phyloP scores from a whole-genome alignment of 192 early-diverging fungal species.

The Nowakowskiella sp. region DNA sequence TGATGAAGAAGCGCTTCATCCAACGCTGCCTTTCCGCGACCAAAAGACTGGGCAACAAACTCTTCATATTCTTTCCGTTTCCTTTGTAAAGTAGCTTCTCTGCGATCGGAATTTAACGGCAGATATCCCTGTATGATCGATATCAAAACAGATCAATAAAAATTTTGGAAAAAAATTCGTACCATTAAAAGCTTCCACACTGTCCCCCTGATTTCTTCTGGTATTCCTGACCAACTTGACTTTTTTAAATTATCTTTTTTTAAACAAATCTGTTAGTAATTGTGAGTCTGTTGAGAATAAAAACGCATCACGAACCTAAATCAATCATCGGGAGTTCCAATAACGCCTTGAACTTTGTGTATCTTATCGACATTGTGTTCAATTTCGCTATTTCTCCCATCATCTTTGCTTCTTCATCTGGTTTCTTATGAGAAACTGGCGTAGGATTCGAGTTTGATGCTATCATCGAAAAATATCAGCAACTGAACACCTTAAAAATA shows the following conservation, averaged over 20 bases:
- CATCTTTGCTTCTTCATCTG: slow-evolving; percentile 35
- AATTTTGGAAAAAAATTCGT: not conserved
- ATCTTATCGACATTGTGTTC: slow-evolving; percentile 43
- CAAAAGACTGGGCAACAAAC: slow-evolving; percentile 72
- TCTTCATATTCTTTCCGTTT: slow-evolving; percentile 94
- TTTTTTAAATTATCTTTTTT: slow-evolving; percentile 56
- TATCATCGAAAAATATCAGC: too few species aligned
- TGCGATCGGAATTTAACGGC: slow-evolving; percentile 77
- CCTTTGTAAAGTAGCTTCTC: slow-evolving; percentile 70
- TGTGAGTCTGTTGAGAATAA: not conserved
- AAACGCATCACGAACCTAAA: slow-evolving; percentile 24
- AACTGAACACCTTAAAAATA: too few species aligned
- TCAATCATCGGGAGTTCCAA: slow-evolving; percentile 51
- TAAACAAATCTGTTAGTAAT: not conserved
- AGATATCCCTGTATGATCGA: slow-evolving; percentile 62
- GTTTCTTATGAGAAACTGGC: too few species aligned
- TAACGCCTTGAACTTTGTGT: slow-evolving; percentile 49
- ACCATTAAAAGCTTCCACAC: slow-evolving; percentile 92
- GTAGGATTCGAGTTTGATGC: too few species aligned
- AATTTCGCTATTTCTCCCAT: slow-evolving; percentile 42
- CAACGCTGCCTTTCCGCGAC: slow-evolving; percentile 63
- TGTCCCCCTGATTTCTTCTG: slow-evolving; percentile 70
- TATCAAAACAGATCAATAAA: not conserved
- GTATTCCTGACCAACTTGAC: slow-evolving; percentile 93
- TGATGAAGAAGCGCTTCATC: slow-evolving; percentile 90